These are phyloP conservation scores for Cadophora sp. DNA, from an alignment of 2,329 filamentous ascomycete species.

Conservation along the genomic window DNA sequence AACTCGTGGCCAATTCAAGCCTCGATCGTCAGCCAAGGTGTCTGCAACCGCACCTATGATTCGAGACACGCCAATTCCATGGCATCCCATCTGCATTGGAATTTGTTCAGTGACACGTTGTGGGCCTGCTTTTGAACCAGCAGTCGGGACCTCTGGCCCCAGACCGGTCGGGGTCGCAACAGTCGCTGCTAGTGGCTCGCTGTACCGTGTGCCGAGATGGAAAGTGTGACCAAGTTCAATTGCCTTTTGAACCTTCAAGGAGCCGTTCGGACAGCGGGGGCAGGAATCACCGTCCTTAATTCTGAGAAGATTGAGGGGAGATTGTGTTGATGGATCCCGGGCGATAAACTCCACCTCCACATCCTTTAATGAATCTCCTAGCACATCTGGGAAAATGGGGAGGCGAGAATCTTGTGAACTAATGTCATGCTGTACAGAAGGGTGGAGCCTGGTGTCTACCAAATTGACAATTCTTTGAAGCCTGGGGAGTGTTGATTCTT, in stretches of 20 bases:
- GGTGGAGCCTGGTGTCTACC: conserved; percentile 47
- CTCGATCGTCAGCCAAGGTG: conserved; percentile 71
- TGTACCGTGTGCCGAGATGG: conserved; percentile 89
- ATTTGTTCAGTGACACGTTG: conserved; percentile 45
- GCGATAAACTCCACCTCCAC: conserved; percentile 33
- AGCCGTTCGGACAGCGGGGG: conserved; percentile 69
- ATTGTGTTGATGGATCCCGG: conserved; percentile 47
- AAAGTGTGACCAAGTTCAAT: conserved; percentile 97
- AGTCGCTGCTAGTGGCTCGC: conserved; percentile 71
- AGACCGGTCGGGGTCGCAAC: conserved; percentile 55
- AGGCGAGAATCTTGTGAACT: conserved; percentile 24
- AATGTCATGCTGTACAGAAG: conserved; percentile 23
- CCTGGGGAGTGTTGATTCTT: not conserved
- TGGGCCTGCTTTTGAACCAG: not conserved
- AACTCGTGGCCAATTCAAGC: conserved; percentile 84
- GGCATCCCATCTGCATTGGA: conserved; percentile 91
- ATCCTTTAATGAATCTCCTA: conserved; percentile 2
- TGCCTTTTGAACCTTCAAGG: conserved; percentile 71
- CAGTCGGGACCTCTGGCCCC: not conserved
- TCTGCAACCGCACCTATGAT: conserved; percentile 88
- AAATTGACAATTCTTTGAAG: conserved; percentile 47
- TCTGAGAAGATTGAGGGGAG: conserved; percentile 67
- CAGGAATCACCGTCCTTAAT: conserved; percentile 75
- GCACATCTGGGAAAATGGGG: conserved; percentile 33
- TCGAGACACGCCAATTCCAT: conserved; percentile 92